Conservation (phyloP, 2,329 filamentous ascomycete genomes). For the Penicillium brasilianum region DNA sequence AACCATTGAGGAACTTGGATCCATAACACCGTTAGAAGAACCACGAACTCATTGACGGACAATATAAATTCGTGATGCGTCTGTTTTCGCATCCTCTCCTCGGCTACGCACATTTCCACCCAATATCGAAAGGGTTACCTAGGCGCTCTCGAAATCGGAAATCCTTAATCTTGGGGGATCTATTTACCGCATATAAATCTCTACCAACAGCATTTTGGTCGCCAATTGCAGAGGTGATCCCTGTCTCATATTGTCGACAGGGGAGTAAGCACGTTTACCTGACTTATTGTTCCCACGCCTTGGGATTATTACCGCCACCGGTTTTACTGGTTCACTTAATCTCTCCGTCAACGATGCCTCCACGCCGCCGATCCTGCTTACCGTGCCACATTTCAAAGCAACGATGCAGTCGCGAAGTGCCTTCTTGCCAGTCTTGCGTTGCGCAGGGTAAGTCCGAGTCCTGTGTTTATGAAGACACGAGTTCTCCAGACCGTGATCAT, state of each 20-base stretch:
- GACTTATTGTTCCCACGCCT: not conserved
- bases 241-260: not conserved
- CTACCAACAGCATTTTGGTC: not conserved
- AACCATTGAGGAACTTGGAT: not conserved
- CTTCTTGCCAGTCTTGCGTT: not conserved
- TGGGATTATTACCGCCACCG: not conserved
- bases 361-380: too few relatives aligned
- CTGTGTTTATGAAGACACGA: not conserved
- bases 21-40: not conserved
- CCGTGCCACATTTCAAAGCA: not conserved
- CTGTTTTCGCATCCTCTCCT: too few relatives aligned
- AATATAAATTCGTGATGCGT: too few relatives aligned
- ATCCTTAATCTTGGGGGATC: not conserved
- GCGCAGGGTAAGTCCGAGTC: not conserved
- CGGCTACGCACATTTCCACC: too few relatives aligned
- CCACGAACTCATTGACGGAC: not conserved
- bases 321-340: not conserved
- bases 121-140: too few relatives aligned
- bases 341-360: not conserved
- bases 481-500: not conserved
- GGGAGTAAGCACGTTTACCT: not conserved
- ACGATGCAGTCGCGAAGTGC: not conserved
- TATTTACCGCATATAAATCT: not conserved
- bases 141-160: too few relatives aligned
- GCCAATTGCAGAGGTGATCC: not conserved